These are phyloP conservation scores for Naematelia encephala DNA, from an alignment of 768 basidiomycete genomes.

Conservation along the genomic window DNA sequence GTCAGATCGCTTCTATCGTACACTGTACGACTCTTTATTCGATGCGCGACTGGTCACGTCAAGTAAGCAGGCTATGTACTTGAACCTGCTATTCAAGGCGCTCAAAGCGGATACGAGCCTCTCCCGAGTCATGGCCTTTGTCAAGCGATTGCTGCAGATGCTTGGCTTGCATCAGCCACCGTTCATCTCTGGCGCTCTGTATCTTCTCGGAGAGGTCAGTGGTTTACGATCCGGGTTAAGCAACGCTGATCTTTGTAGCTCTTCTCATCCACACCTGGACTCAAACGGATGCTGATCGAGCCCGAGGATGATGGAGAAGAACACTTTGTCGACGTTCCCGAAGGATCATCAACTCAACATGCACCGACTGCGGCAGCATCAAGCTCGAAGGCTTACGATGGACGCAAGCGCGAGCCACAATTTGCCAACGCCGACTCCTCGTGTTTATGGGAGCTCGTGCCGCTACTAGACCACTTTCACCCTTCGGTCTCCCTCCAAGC, in stretches of 20 bases:
- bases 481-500: conserved; percentile 85
- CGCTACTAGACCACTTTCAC: conserved; percentile 81
- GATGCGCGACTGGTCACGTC: conserved; percentile 76
- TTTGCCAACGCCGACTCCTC: conserved; percentile 74
- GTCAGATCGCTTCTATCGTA: conserved; percentile 60
- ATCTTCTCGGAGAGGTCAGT: conserved; percentile 73
- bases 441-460: conserved; percentile 89
- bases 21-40: conserved; percentile 82
- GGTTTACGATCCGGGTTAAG: conserved; percentile 52
- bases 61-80: conserved; percentile 93
- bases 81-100: conserved; percentile 88
- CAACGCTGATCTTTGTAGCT: conserved; percentile 52
- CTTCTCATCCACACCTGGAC: conserved; percentile 56
- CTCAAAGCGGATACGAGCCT: conserved; percentile 65
- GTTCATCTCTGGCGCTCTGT: conserved; percentile 84
- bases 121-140: conserved; percentile 71
- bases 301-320: conserved; percentile 51
- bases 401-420: conserved; percentile 82
- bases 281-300: conserved; percentile 56
- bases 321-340: conserved; percentile 46
- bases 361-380: background rate
- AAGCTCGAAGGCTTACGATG: conserved; percentile 63
- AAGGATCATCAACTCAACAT: too few relatives aligned
- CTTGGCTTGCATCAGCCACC: conserved; percentile 72
- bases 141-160: conserved; percentile 78